Evolutionary conservation across 2,329 filamentous ascomycete species (phyloP).

Genomic region (Neodidymelliopsis sp.): DNA sequence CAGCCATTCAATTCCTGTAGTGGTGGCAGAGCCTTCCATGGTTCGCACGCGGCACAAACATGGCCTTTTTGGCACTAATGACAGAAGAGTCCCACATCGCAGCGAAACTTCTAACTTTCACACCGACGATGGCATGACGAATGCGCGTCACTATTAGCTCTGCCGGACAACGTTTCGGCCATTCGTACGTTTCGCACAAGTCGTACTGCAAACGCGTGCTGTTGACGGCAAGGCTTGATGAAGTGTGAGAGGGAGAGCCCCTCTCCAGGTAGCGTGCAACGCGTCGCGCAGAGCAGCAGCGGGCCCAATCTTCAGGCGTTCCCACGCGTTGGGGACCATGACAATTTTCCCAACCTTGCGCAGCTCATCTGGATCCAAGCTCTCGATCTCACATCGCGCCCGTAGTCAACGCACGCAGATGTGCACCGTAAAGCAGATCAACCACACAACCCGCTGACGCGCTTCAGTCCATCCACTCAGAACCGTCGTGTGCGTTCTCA

Average conservation of each 20-base stretch:
- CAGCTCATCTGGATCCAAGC: not conserved
- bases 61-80: not conserved
- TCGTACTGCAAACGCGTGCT: no score
- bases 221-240: no score
- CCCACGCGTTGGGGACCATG: not conserved
- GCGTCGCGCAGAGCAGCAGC: not conserved
- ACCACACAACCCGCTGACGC: not conserved
- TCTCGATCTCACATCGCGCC: conserved; percentile 9
- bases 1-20: not conserved
- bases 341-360: conserved; percentile 1
- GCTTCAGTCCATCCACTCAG: not conserved
- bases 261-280: no score
- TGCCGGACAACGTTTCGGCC: no score
- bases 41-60: not conserved
- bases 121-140: not conserved
- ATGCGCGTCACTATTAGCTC: not conserved
- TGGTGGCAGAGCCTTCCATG: not conserved
- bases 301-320: not conserved
- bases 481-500: conserved; percentile 1
- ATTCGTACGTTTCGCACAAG: no score
- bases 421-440: conserved; percentile 5
- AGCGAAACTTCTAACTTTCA: not conserved
- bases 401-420: not conserved
- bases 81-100: not conserved
- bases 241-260: no score